Evolutionary conservation across 2,329 filamentous ascomycete species (phyloP).

Genomic region (Albophoma yamanashiensis): DNA sequence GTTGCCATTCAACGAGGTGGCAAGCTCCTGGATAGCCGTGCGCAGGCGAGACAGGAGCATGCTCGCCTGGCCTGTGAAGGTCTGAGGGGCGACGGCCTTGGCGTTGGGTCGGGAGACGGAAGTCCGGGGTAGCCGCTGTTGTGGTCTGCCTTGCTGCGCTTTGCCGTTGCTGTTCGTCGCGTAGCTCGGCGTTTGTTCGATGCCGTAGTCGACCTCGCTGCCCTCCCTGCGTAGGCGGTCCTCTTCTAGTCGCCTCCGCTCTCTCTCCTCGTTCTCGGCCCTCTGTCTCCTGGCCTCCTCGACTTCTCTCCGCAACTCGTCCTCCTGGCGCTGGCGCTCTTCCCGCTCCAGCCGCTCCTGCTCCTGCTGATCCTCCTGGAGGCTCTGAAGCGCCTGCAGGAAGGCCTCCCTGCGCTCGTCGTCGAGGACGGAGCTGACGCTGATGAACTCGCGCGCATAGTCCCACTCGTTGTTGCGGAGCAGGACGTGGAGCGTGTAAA

Average conservation of each 20-base stretch:
- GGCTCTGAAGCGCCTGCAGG: constrained; percentile 68
- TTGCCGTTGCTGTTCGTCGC: constrained; percentile 20
- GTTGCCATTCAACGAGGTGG: constrained; percentile 41
- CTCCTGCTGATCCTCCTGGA: constrained; percentile 74
- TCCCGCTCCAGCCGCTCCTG: constrained; percentile 56
- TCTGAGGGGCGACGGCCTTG: constrained; percentile 19
- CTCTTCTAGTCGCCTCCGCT: constrained; percentile 41
- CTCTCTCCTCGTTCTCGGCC: constrained; percentile 48
- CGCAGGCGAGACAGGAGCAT: constrained; percentile 43
- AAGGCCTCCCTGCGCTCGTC: constrained; percentile 88
- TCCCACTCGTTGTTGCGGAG: constrained; percentile 93
- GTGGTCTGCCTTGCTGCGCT: constrained; percentile 17
- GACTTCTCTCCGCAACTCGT: constrained; percentile 42
- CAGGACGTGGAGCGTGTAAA: constrained; percentile 93
- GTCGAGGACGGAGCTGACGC: constrained; percentile 74
- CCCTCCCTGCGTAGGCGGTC: constrained; percentile 36
- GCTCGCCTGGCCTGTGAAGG: constrained; percentile 36
- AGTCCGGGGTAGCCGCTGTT: constrained; percentile 12
- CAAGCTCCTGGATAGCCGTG: constrained; percentile 39
- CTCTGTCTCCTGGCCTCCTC: constrained; percentile 45
- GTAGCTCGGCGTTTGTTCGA: constrained; percentile 41
- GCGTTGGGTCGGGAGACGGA: constrained; percentile 15
- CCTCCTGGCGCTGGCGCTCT: constrained; percentile 45
- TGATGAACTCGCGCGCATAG: constrained; percentile 85
- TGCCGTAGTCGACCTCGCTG: constrained; percentile 59